Evolutionary conservation across 2,329 filamentous ascomycete genomes (phyloP).

Genomic region (Cladosporium oxysporum): DNA sequence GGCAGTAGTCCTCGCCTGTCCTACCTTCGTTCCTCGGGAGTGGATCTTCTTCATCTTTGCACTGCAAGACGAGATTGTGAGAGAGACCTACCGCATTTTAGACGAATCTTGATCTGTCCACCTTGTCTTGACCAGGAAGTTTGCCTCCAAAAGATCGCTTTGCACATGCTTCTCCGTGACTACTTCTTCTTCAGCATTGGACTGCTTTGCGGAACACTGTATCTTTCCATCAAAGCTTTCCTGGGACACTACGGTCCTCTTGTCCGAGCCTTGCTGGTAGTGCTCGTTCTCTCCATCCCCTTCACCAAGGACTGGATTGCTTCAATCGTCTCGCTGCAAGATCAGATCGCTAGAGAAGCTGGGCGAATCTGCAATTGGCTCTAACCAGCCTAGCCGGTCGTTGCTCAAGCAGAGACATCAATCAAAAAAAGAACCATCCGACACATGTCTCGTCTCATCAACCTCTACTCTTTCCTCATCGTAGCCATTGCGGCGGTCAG

Average conservation of each 20-base stretch:
- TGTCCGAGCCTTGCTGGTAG: background rate
- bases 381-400: background rate
- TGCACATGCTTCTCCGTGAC: background rate
- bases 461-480: background rate
- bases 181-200: background rate
- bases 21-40: background rate
- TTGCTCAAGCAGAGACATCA: background rate
- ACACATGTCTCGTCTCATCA: background rate
- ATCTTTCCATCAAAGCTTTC: background rate
- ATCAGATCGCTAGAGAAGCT: background rate
- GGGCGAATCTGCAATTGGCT: background rate
- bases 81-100: background rate
- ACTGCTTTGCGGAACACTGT: background rate
- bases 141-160: background rate
- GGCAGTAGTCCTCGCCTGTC: background rate
- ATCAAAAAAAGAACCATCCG: background rate
- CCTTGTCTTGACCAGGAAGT: background rate
- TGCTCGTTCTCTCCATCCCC: background rate
- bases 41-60: background rate
- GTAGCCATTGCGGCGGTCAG: background rate
- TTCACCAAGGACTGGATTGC: background rate
- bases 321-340: background rate
- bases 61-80: background rate
- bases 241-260: background rate
- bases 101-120: background rate